Conservation (phyloP, 192 early-diverging fungal species). For the Haplosporangium gracile region DNA sequence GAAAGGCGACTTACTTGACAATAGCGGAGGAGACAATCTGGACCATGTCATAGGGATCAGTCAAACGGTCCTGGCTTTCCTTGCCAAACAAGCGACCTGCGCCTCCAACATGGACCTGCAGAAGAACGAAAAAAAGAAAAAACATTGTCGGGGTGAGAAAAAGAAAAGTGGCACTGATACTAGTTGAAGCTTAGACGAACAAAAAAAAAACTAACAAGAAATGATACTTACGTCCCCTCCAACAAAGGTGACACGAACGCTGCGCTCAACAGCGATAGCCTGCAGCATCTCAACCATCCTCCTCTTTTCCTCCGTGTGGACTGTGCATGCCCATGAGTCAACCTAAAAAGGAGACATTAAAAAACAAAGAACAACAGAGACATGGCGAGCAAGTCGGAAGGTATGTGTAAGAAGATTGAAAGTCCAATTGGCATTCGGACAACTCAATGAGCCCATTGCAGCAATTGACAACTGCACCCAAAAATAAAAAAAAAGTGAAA, state of each 20-base stretch:
- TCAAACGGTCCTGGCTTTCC: slow-evolving; percentile 64
- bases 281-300: slow-evolving; percentile 75
- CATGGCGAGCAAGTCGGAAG: not conserved
- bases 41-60: slow-evolving; percentile 80
- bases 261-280: slow-evolving; percentile 66
- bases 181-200: not conserved
- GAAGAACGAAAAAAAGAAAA: not conserved
- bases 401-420: not conserved
- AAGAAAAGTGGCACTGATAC: no score
- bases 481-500: slow-evolving; percentile 1
- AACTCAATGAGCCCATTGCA: not conserved
- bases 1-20: slow-evolving; percentile 67
- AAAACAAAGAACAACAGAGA: slow-evolving; percentile 7
- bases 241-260: slow-evolving; percentile 83
- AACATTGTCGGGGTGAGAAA: not conserved
- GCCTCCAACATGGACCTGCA: slow-evolving; percentile 74
- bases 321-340: slow-evolving; percentile 63
- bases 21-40: slow-evolving; percentile 88
- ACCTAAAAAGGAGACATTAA: slow-evolving; percentile 31
- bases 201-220: slow-evolving; percentile 17
- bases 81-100: slow-evolving; percentile 73
- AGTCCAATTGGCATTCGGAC: slow-evolving; percentile 63
- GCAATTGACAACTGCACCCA: slow-evolving; percentile 16
- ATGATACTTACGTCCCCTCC: slow-evolving; percentile 80
- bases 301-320: slow-evolving; percentile 80